Base-by-base conservation (phyloP, 2,329 filamentous ascomycete species). In the Didymella arachidicola region DNA sequence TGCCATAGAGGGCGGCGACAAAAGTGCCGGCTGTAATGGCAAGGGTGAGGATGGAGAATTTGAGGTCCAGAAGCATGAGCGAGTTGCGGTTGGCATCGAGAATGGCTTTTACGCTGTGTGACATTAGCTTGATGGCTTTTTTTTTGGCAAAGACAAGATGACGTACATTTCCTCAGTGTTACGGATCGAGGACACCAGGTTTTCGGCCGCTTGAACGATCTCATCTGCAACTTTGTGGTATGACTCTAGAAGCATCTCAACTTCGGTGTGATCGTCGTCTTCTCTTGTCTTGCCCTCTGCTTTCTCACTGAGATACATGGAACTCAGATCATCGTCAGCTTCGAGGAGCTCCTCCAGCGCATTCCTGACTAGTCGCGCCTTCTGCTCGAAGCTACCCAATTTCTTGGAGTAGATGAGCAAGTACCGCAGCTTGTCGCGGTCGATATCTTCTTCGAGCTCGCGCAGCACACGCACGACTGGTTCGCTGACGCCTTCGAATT, bases 151-250 rank as follows among this genome's bases (percentile, higher is more conserved):
- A n/a, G 36, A 45, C 8, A 7, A 22, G 36, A 25, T 32, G 19
- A 79, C 89, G 80, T 83, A 96, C 92, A 99, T 96, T 80, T 99
- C 95, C 79, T 99, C 95, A 0, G 95, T 99, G 78, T 98, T 99
- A 69, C 95, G 87, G 75, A 99, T 99, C 66, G 92, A 93, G 10
- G 91, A 94, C 55, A 98, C 93, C 66, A 98, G 79, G 78, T 96
- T 98, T 61, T 92, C 91, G 16, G 93, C 92, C 62, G 96, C 91
- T 78, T 99, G 94, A 8, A 97, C 94, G 69, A 98, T 97, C 81
- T 99, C 95, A 74, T 99, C 95, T 66, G 93, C 94, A 41, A 99
- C 89, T 77, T 98, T 98, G 77, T 98, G 92, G 76, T 99, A 99
- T 2, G 93, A 97, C 77, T 99, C 95, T 4, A 99, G 82, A 47